A percentile compares a stretch with the other conserved stretches of the same genome.
These are phyloP conservation scores for Kazachstania psychrophila DNA, from an alignment of 805 yeast species.

Conservation along the genomic window DNA sequence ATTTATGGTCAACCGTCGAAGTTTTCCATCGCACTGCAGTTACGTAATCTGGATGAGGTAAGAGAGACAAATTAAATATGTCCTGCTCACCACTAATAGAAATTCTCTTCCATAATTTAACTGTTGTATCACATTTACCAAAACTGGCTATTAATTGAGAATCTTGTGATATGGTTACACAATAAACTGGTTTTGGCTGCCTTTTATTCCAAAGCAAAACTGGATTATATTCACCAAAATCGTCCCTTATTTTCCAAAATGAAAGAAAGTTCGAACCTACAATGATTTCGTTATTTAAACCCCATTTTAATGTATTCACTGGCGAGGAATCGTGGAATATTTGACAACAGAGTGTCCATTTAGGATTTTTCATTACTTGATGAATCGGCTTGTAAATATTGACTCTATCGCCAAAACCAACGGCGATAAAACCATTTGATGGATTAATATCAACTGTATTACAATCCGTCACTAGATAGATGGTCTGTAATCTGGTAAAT, in stretches of 20 bases:
- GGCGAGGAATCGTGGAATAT: constrained; percentile 26
- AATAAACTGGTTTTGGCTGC: constrained; percentile 55
- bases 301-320: constrained; percentile 47
- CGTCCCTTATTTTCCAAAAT: constrained; percentile 43
- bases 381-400: constrained; percentile 49
- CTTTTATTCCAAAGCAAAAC: constrained; percentile 32
- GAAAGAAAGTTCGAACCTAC: constrained; percentile 49
- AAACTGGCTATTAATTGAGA: constrained; percentile 57
- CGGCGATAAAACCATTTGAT: constrained; percentile 52
- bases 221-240: constrained; percentile 35
- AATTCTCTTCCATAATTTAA: constrained; percentile 71
- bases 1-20: constrained; percentile 23
- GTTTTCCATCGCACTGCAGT: constrained; percentile 52
- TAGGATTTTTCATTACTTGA: constrained; percentile 33
- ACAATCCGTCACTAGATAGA: constrained; percentile 62
- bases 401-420: constrained; percentile 39
- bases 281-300: constrained; percentile 44
- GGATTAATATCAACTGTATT: constrained; percentile 54
- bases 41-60: constrained; percentile 56
- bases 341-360: constrained; percentile 38
- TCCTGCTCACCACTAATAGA: constrained; percentile 56
- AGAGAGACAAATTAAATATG: constrained; percentile 56
- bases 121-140: constrained; percentile 52
- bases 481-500: constrained; percentile 57
- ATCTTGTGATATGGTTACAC: constrained; percentile 54